These are phyloP conservation scores for Francoa sonchifolia DNA, from an alignment of 441 rosid species.

Conservation along the genomic window DNA sequence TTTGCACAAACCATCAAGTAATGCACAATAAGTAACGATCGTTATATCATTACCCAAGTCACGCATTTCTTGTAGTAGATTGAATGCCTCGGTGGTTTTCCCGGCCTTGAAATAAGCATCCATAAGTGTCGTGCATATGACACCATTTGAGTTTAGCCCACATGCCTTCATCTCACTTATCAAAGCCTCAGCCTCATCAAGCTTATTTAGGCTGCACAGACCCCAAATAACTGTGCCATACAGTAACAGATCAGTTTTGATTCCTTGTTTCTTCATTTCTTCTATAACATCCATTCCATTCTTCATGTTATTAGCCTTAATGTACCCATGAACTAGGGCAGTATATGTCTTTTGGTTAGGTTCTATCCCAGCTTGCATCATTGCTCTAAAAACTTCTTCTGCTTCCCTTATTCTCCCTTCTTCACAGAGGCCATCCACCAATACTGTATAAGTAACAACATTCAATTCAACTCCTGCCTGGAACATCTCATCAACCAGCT, in stretches of 20 bases:
- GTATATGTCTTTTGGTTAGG: slow-evolving; percentile 50
- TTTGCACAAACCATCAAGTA: slow-evolving; percentile 69
- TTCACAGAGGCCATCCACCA: slow-evolving; percentile 51
- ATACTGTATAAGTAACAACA: slow-evolving; percentile 44
- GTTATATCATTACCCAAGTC: slow-evolving; percentile 37
- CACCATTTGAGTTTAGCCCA: slow-evolving; percentile 34
- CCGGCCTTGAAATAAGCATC: slow-evolving; percentile 57
- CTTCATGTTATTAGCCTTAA: slow-evolving; percentile 43
- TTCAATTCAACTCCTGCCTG: slow-evolving; percentile 34
- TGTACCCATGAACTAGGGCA: slow-evolving; percentile 47
- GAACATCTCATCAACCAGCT: slow-evolving; percentile 52
- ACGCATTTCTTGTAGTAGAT: slow-evolving; percentile 34
- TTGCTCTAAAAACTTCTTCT: slow-evolving; percentile 36
- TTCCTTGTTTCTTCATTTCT: slow-evolving; percentile 36
- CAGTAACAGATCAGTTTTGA: slow-evolving; percentile 39
- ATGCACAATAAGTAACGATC: slow-evolving; percentile 48
- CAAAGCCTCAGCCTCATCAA: slow-evolving; percentile 34
- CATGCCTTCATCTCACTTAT: slow-evolving; percentile 41
- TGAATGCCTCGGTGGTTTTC: slow-evolving; percentile 31
- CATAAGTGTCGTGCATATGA: slow-evolving; percentile 44
- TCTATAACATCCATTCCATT: slow-evolving; percentile 32
- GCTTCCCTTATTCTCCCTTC: slow-evolving; percentile 44
- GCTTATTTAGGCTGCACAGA: slow-evolving; percentile 39
- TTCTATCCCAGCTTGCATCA: slow-evolving; percentile 30
- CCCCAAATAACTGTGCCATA: slow-evolving; percentile 62